Conservation (phyloP, 1,284 basidiomycete species). For the Pterulicium gracile region DNA sequence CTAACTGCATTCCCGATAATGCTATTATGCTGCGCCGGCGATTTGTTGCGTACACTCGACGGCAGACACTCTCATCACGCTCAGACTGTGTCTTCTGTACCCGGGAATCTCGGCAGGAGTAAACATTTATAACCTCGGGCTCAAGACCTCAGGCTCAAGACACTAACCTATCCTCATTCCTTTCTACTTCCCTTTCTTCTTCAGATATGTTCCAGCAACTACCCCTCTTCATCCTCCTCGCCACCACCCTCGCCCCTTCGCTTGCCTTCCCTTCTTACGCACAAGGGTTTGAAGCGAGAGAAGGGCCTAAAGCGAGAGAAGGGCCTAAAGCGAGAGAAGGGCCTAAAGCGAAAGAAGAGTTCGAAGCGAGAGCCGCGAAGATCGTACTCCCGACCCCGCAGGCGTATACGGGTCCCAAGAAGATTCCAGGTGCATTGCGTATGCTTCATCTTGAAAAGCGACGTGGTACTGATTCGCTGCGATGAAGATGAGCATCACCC, state of each 20-base stretch:
- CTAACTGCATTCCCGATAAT: too few species aligned
- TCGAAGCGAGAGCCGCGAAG: background rate
- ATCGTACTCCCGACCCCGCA: background rate
- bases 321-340: background rate
- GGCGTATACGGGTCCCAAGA: background rate
- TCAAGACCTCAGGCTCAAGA: too few species aligned
- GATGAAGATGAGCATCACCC: background rate
- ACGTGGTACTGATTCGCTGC: background rate
- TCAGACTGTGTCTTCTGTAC: too few species aligned
- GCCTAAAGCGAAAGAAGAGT: background rate
- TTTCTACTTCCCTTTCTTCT: too few species aligned
- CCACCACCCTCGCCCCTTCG: background rate
- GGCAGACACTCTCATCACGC: too few species aligned
- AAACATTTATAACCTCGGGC: too few species aligned
- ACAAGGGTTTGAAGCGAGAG: background rate
- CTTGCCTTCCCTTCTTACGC: background rate
- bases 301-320: background rate
- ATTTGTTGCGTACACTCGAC: too few species aligned
- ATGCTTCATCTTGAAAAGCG: background rate
- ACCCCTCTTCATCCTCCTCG: background rate
- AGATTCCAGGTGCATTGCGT: background rate
- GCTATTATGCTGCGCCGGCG: too few species aligned
- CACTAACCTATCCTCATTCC: too few species aligned
- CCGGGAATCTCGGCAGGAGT: too few species aligned
- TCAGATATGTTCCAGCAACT: background rate